Percentiles rank a stretch among this genome's conserved stretches.
Evolutionary conservation across 345 rosid genomes (phyloP).

Genomic region (Lagerstroemia speciosa): DNA sequence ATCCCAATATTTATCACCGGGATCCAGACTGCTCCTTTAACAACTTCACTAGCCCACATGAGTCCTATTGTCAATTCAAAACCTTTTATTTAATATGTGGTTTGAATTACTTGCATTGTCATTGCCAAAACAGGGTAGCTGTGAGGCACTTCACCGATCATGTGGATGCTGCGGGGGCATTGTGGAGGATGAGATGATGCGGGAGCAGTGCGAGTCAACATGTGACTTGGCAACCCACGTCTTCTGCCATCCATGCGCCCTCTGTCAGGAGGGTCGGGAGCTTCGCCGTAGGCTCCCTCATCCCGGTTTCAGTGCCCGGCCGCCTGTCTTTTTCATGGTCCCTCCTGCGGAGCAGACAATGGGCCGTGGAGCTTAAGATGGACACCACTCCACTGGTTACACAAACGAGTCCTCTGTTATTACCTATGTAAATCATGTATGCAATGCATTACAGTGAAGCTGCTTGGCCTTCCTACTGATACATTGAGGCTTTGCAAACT

Average conservation of each 20-base stretch:
- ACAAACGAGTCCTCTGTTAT: background rate
- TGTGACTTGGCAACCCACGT: slow-evolving; percentile 76
- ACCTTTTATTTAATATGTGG: background rate
- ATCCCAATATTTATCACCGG: background rate
- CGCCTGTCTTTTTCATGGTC: slow-evolving; percentile 57
- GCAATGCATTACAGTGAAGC: background rate
- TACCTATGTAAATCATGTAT: background rate
- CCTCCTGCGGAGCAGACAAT: slow-evolving; percentile 74
- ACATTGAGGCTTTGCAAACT: background rate
- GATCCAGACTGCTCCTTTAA: background rate
- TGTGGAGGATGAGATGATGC: slow-evolving; percentile 59
- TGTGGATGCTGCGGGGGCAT: slow-evolving; percentile 80
- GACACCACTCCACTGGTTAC: background rate
- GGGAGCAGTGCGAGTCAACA: slow-evolving; percentile 59
- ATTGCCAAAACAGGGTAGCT: slow-evolving; percentile 52
- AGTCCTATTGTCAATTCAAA: background rate
- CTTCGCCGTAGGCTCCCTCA: slow-evolving; percentile 76
- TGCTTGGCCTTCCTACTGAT: background rate
- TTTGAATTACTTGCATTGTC: background rate
- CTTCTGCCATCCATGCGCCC: slow-evolving; percentile 75
- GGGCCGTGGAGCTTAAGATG: slow-evolving; percentile 45
- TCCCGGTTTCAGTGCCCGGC: slow-evolving; percentile 72
- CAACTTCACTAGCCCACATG: background rate
- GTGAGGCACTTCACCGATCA: slow-evolving; percentile 66
- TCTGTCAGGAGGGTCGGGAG: slow-evolving; percentile 98